A percentile compares a stretch with the other conserved stretches of the same genome.
These are phyloP conservation scores for Pseudisothecium myosuroides DNA, from an alignment of 225 moss, liverwort and hornwort species.

Conservation along the genomic window DNA sequence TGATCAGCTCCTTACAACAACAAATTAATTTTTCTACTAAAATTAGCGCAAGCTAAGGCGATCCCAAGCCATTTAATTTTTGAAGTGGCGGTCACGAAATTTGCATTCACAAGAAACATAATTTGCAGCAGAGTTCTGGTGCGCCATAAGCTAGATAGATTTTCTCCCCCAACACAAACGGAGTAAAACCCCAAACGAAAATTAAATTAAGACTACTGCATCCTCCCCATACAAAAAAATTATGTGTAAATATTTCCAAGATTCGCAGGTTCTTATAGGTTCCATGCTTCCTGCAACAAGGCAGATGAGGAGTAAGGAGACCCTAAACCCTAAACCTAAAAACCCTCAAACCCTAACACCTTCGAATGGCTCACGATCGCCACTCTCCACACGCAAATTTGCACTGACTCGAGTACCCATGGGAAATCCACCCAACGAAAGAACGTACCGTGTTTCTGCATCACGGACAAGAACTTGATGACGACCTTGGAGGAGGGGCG, in stretches of 20 bases:
- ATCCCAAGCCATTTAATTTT: background rate
- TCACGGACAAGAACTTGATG: slow-evolving; percentile 71
- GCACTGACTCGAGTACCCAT: background rate
- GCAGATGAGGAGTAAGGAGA: background rate
- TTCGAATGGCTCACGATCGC: background rate
- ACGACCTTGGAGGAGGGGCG: slow-evolving; percentile 77
- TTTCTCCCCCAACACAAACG: background rate
- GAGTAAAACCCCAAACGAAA: background rate
- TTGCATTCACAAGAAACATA: background rate
- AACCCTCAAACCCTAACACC: background rate
- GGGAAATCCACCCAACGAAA: background rate
- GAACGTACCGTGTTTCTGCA: slow-evolving; percentile 67
- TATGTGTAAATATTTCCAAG: background rate
- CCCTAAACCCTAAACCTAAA: background rate
- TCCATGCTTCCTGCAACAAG: background rate
- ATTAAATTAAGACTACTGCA: background rate
- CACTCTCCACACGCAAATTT: background rate
- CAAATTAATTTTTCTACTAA: background rate
- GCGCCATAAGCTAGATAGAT: background rate
- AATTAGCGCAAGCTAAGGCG: background rate
- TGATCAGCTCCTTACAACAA: background rate
- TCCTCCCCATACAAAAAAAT: background rate
- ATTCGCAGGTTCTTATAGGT: background rate
- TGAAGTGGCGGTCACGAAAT: background rate
- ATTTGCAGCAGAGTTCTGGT: background rate